phyloP scores from a whole-genome alignment of 2,329 filamentous ascomycete species.

The Aspergillus luchuensis region DNA sequence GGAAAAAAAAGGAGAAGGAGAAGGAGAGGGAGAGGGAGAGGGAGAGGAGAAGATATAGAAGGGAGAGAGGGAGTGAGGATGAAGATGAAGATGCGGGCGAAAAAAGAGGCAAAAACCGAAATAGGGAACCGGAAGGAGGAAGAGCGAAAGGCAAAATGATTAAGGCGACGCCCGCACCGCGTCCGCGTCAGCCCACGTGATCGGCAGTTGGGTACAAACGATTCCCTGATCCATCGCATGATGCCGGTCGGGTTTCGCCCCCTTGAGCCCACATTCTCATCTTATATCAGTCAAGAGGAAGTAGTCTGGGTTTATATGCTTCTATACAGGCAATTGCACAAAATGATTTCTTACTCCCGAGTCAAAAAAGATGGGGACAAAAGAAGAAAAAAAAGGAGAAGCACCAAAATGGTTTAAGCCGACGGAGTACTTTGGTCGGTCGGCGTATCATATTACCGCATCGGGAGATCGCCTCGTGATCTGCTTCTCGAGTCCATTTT shows the following conservation, averaged over 20 bases:
- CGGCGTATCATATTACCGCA: constrained; percentile 9
- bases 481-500: not conserved
- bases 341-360: not conserved
- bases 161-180: constrained; percentile 9
- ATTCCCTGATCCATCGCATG: not conserved
- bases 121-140: not conserved
- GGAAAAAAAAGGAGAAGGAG: not conserved
- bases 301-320: too few species aligned
- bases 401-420: too few species aligned
- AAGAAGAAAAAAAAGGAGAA: not conserved
- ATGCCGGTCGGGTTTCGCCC: not conserved
- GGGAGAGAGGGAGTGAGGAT: not conserved
- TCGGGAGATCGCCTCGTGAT: constrained; percentile 1
- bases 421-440: not conserved
- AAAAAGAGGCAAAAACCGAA: not conserved
- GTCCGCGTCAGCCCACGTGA: constrained; percentile 15
- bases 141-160: not conserved
- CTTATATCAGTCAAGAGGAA: too few species aligned
- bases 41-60: not conserved
- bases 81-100: not conserved
- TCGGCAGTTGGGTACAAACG: constrained; percentile 2
- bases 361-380: not conserved
- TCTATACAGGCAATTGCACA: too few species aligned
- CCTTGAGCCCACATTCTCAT: too few species aligned
- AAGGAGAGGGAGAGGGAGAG: not conserved